Percentiles rank a stretch among this genome's conserved stretches.
phyloP scores from a whole-genome alignment of 139 green algal species.

The Chlorella sp. region DNA sequence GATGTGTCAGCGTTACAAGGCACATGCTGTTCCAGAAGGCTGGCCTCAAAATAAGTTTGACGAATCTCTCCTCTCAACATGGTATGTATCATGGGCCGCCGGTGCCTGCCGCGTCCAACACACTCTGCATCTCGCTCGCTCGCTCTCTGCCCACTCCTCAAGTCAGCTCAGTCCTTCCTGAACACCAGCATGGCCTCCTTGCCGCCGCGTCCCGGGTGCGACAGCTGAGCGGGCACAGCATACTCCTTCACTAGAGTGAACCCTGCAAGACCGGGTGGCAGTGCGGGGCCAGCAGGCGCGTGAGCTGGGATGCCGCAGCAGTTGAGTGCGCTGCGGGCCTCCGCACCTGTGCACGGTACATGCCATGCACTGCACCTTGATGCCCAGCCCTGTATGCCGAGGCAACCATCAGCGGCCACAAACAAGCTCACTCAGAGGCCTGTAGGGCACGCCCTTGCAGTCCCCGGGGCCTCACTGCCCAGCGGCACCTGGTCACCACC shows the following conservation, averaged over 20 bases:
- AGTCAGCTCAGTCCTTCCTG: background rate
- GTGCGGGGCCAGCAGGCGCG: background rate
- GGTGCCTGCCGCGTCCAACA: no score
- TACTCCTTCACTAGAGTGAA: slow-evolving; percentile 48
- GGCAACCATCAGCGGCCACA: no score
- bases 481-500: no score
- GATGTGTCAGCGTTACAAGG: background rate
- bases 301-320: background rate
- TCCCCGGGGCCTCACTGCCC: no score
- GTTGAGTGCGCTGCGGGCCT: no score
- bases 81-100: no score
- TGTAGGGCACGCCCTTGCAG: no score
- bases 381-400: no score
- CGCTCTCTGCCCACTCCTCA: background rate
- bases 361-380: no score
- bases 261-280: slow-evolving; percentile 24
- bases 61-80: background rate
- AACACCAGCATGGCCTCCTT: slow-evolving; percentile 58
- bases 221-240: slow-evolving; percentile 45
- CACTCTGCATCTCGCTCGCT: no score
- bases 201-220: slow-evolving; percentile 44
- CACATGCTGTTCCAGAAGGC: background rate
- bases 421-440: no score
- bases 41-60: background rate
- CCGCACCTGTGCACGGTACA: no score